These are phyloP conservation scores for Chamaecyparis obtusa DNA, from an alignment of 75 land plant genomes.

Conservation along the genomic window DNA sequence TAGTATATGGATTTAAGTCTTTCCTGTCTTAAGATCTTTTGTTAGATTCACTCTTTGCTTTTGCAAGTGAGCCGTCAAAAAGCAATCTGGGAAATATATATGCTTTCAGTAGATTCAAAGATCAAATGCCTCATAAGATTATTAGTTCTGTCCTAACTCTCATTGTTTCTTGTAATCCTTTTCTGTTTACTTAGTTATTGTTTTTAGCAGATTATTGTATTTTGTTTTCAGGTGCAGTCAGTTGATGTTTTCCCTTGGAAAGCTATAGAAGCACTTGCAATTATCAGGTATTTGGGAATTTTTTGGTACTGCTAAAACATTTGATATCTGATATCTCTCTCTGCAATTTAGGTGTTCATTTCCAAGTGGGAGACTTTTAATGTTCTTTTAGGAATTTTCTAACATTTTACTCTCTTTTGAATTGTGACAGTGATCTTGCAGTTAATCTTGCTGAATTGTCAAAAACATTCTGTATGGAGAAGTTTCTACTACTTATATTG, in stretches of 20 bases:
- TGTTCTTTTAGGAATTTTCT: not conserved
- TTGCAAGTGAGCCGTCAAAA: not conserved
- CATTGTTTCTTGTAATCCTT: not conserved
- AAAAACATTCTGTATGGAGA: constrained; percentile 57
- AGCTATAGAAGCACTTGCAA: constrained; percentile 29
- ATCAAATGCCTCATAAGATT: not conserved
- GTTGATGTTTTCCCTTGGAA: constrained; percentile 32
- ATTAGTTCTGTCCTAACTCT: not conserved
- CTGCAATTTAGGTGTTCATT: not conserved
- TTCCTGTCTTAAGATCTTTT: too few species aligned
- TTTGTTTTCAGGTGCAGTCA: constrained; percentile 40
- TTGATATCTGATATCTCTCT: not conserved
- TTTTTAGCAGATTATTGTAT: not conserved
- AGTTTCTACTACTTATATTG: constrained; percentile 46
- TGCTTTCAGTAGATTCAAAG: not conserved
- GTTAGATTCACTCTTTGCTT: not conserved
- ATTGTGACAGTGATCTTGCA: constrained; percentile 51
- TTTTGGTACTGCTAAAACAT: not conserved
- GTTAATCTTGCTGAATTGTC: constrained; percentile 40
- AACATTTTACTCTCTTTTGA: not conserved
- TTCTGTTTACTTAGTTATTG: not conserved
- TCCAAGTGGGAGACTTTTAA: not conserved
- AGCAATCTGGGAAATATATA: not conserved
- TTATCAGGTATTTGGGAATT: constrained; percentile 26
- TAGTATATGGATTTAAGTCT: not conserved